These are phyloP conservation scores for Cronartium quercuum DNA, from an alignment of 1,284 basidiomycete genomes.

Conservation along the genomic window DNA sequence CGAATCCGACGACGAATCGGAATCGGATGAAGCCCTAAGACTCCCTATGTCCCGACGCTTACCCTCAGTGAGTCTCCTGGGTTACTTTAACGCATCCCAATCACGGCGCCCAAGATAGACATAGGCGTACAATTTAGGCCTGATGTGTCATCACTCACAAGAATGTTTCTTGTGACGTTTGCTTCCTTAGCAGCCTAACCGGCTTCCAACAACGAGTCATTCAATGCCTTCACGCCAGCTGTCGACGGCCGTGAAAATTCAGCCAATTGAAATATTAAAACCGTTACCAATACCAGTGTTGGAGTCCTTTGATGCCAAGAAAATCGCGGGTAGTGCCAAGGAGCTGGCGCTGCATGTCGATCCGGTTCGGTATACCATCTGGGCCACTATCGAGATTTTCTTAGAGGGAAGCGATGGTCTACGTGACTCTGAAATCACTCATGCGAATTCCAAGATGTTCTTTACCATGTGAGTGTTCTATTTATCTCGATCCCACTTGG, in stretches of 20 bases:
- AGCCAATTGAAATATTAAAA: constrained; percentile 5
- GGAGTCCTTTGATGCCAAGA: constrained; percentile 5
- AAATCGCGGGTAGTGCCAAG: constrained; percentile 6
- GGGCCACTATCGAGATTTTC: constrained; percentile 15
- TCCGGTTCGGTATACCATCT: constrained; percentile 15
- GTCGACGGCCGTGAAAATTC: constrained; percentile 13
- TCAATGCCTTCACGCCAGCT: constrained; percentile 13
- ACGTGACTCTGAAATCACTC: neutral
- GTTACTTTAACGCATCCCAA: neutral
- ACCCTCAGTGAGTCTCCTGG: constrained; percentile 3
- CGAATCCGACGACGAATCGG: constrained; percentile 15
- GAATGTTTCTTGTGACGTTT: neutral
- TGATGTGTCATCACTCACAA: neutral
- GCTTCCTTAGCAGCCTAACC: constrained; percentile 6
- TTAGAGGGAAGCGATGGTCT: constrained; percentile 1
- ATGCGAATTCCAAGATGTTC: neutral
- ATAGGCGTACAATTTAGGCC: too few species aligned
- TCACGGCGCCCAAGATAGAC: too few species aligned
- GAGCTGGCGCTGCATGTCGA: constrained; percentile 4
- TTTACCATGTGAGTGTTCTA: constrained; percentile 10
- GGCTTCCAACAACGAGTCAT: neutral
- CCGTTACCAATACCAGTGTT: constrained; percentile 15
- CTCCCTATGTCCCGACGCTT: constrained; percentile 25
- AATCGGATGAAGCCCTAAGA: constrained; percentile 36
- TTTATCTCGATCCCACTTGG: neutral